Conservation (phyloP, 495 filamentous ascomycete genomes). For the Clavariopsis aquatica region DNA sequence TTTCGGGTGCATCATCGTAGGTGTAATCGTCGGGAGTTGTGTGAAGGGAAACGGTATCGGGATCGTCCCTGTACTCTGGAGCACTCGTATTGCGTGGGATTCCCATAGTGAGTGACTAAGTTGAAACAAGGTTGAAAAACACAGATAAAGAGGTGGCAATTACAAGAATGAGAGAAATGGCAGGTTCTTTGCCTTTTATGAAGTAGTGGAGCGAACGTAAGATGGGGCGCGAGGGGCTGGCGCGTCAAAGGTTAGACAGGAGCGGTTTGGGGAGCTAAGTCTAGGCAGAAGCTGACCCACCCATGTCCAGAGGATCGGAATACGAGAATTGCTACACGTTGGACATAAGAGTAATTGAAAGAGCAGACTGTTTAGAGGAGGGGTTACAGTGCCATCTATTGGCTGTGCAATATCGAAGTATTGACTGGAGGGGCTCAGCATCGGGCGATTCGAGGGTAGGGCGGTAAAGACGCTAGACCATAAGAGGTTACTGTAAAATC, state of each 20-base stretch:
- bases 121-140: neutral
- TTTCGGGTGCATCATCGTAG: conserved; percentile 41
- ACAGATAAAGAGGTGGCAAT: neutral
- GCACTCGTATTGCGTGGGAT: neutral
- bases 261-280: conserved; percentile 1
- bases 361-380: neutral
- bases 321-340: neutral
- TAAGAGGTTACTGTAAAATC: neutral
- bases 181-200: conserved; percentile 3
- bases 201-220: no score
- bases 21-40: conserved; percentile 41
- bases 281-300: conserved; percentile 31
- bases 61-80: conserved; percentile 36
- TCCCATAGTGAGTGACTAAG: neutral
- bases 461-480: neutral
- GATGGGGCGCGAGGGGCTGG: conserved; percentile 12
- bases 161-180: conserved; percentile 2
- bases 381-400: no score
- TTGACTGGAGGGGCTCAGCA: no score
- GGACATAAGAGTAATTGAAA: neutral
- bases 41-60: conserved; percentile 40
- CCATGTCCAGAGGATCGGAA: neutral
- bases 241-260: neutral
- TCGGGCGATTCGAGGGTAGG: neutral
- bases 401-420: no score